Conservation (phyloP, 768 basidiomycete species). For the Boletales sp. region DNA sequence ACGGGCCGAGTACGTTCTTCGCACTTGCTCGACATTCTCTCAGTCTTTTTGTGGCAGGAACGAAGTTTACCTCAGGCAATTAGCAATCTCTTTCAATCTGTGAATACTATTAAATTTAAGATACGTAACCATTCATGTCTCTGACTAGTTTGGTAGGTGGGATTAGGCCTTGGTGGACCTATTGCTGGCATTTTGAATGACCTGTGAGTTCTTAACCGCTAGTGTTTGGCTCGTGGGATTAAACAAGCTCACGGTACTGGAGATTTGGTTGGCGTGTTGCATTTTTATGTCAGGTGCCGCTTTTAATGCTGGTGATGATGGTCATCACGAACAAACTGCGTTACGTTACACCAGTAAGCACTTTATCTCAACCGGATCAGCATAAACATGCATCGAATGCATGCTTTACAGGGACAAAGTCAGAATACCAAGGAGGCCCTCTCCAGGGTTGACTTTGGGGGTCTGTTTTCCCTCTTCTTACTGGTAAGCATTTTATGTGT, state of each 20-base stretch:
- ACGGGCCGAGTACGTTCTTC: slow-evolving; percentile 3
- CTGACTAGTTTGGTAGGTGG: slow-evolving; percentile 1
- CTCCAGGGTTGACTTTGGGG: slow-evolving; percentile 14
- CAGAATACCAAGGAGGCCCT: slow-evolving; percentile 5
- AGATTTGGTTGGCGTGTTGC: slow-evolving; percentile 20
- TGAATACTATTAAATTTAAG: neutral
- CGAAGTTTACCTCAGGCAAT: slow-evolving; percentile 39
- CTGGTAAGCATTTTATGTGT: neutral
- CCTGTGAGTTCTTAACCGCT: slow-evolving; percentile 1
- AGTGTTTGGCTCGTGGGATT: neutral
- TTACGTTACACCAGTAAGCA: slow-evolving; percentile 12
- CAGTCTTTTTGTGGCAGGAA: neutral
- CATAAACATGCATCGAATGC: neutral
- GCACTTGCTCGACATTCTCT: neutral
- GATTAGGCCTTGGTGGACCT: slow-evolving; percentile 11
- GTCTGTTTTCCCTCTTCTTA: slow-evolving; percentile 3
- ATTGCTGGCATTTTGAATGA: slow-evolving; percentile 13
- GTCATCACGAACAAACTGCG: neutral
- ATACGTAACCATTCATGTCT: neutral
- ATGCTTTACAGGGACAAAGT: slow-evolving; percentile 5
- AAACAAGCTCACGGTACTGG: neutral
- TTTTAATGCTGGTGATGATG: slow-evolving; percentile 4
- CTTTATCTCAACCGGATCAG: neutral
- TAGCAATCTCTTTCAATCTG: slow-evolving; percentile 25
- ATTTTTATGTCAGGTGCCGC: slow-evolving; percentile 10